Evolutionary conservation across 2,329 filamentous ascomycete genomes (phyloP), one percentile per base, ranked within the genome.

Genomic region (Magnaporthiopsis incrustans): DNA sequence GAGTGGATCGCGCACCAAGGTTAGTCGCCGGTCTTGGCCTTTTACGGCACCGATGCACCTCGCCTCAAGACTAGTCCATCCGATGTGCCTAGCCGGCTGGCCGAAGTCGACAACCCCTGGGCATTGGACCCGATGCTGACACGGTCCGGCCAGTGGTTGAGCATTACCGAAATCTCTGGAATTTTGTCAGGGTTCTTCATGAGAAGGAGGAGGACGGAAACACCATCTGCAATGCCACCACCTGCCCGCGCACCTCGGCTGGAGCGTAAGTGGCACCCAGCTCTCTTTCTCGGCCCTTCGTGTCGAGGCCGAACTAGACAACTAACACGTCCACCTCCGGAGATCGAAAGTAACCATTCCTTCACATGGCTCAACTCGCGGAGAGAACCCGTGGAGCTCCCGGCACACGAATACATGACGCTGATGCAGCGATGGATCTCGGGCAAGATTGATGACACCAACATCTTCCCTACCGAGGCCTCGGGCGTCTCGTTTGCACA

Each of bases 401-500:
- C 94, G 4, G 94, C 94, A 8, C 88, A 88, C 67, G 92, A 96
- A 76, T 98, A 98, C 78, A 95, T 97, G 78, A 92, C 91, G 69
- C 86, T 97, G 32, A 96, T 98, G 75, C 93, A 97, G 78, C 91
- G 94, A 72, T 98, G 94, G 93, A 96, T 98, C 74, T 90, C 91
- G 35, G 92, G 92, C 77, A 98, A 98, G 79, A 92, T 97, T 68
- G 91, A 95, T 71, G 93, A 98, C 74, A 87, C 87, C 61, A 84
- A 85, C 73, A 91, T 96, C 77, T 97, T 98, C 78, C 94, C 94
- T 7, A 97, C 92, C 57, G 92, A 95, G 70, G 86, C 89, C 8
- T 85, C 88, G 56, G 85, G 85, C 58, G 82, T 89, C 61, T 90
- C 89, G 25, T 88, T 84, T 69, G 81, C 86, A 59, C 81, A 85